Evolutionary conservation across 805 yeast genomes (phyloP).

Genomic region (Ogataea thermomethanolica): DNA sequence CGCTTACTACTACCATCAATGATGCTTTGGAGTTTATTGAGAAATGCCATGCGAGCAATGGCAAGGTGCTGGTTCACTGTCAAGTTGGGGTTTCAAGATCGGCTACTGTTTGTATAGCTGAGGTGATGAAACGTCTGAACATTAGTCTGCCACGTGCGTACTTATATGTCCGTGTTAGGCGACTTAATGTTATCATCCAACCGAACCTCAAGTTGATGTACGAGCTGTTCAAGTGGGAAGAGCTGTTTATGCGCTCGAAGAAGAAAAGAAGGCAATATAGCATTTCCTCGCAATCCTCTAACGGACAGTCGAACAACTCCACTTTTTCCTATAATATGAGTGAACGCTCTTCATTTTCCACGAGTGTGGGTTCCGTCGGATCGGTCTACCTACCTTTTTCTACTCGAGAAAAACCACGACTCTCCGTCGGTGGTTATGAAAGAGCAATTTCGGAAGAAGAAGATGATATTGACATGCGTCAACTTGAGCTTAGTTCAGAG

Average conservation of each 20-base stretch:
- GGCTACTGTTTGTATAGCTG: conserved; percentile 94
- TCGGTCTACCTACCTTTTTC: conserved; percentile 17
- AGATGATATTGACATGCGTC: conserved; percentile 20
- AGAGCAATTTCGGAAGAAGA: conserved; percentile 20
- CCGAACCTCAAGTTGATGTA: conserved; percentile 91
- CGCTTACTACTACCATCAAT: conserved; percentile 58
- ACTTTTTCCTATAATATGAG: conserved; percentile 17
- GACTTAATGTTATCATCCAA: conserved; percentile 89
- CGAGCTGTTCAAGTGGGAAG: conserved; percentile 76
- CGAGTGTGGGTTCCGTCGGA: conserved; percentile 23
- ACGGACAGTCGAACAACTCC: conserved; percentile 16
- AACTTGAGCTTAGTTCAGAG: conserved; percentile 14
- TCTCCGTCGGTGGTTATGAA: conserved; percentile 14
- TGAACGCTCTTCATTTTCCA: conserved; percentile 26
- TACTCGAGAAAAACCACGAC: conserved; percentile 16
- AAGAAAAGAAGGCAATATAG: conserved; percentile 12
- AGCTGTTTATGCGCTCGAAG: conserved; percentile 26
- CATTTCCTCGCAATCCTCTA: conserved; percentile 20
- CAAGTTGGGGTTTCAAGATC: conserved; percentile 94
- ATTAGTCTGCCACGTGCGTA: conserved; percentile 76
- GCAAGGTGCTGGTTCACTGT: conserved; percentile 78
- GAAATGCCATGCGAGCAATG: conserved; percentile 40
- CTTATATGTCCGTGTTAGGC: conserved; percentile 79
- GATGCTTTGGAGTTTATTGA: conserved; percentile 66
- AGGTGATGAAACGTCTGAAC: conserved; percentile 75